These are phyloP conservation scores for Annulohypoxylon nitens DNA, from an alignment of 495 filamentous ascomycete genomes.

Conservation along the genomic window DNA sequence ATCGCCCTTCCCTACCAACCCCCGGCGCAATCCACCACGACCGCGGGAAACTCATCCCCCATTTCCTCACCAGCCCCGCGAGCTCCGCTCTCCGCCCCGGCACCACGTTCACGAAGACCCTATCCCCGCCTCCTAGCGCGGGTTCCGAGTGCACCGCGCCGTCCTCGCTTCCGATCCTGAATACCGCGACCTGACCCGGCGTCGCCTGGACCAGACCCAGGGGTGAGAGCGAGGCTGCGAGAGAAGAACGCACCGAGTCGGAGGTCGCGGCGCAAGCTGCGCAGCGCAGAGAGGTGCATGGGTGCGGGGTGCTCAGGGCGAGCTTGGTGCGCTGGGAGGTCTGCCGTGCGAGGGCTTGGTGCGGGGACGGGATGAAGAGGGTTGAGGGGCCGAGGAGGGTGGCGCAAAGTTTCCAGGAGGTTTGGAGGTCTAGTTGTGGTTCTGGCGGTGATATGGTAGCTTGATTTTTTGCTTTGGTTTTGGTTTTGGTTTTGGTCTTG, in stretches of 20 bases:
- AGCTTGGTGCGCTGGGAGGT: conserved; percentile 35
- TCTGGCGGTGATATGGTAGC: neutral
- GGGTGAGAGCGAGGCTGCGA: conserved; percentile 31
- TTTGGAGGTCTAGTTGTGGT: conserved; percentile 38
- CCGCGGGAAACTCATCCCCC: conserved; percentile 54
- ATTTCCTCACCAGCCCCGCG: conserved; percentile 45
- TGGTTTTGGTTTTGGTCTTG: neutral
- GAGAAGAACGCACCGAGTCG: conserved; percentile 45
- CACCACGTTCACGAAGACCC: conserved; percentile 55
- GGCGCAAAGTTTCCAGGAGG: conserved; percentile 55
- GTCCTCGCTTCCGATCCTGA: conserved; percentile 47
- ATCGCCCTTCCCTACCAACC: conserved; percentile 25
- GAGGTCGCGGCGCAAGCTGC: conserved; percentile 48
- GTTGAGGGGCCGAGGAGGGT: conserved; percentile 52
- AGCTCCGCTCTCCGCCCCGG: conserved; percentile 50
- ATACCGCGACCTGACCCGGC: conserved; percentile 39
- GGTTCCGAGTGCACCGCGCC: conserved; percentile 56
- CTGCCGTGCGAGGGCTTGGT: conserved; percentile 42
- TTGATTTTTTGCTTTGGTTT: neutral
- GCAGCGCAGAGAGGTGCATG: conserved; percentile 50
- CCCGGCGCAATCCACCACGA: conserved; percentile 49
- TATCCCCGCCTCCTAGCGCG: conserved; percentile 43
- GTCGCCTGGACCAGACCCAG: conserved; percentile 36
- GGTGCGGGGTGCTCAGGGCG: conserved; percentile 38
- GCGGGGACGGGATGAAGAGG: conserved; percentile 45